A percentile compares a stretch with the other conserved stretches of the same genome.
phyloP scores from a whole-genome alignment of 2,329 filamentous ascomycete species.

The Stenocarpella maydis region DNA sequence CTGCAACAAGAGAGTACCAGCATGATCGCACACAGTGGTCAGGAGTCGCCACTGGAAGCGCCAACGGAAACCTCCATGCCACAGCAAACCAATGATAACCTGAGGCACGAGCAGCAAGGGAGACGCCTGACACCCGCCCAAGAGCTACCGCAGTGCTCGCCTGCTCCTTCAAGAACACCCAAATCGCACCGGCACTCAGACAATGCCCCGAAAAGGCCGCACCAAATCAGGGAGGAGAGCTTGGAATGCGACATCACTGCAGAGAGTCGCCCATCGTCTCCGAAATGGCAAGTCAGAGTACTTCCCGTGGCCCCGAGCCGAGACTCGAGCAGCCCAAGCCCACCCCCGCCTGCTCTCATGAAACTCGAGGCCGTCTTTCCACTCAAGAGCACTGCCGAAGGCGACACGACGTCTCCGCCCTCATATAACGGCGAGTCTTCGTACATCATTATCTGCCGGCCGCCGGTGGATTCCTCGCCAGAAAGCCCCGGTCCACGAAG shows the following conservation, averaged over 20 bases:
- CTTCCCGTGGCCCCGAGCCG: not conserved
- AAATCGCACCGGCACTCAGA: not conserved
- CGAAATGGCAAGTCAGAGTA: conserved; percentile 23
- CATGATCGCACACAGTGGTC: conserved; percentile 13
- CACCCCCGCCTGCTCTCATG: not conserved
- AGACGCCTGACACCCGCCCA: not conserved
- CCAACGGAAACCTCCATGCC: not conserved
- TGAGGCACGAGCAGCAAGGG: not conserved
- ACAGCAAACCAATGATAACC: not conserved
- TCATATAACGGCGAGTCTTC: not conserved
- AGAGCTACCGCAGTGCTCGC: not conserved
- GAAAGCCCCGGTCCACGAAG: not conserved
- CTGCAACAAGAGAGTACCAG: not conserved
- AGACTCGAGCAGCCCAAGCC: no score
- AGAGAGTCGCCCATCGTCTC: not conserved
- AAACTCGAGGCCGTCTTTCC: conserved; percentile 29
- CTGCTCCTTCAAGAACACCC: not conserved
- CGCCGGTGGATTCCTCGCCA: not conserved
- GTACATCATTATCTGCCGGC: conserved; percentile 13
- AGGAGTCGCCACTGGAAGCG: not conserved
- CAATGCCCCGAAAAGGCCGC: not conserved
- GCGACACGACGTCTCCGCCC: not conserved
- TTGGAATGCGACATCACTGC: not conserved
- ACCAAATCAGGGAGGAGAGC: not conserved
- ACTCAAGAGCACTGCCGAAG: not conserved